Base-by-base conservation (phyloP, 208 protist genomes). In the Crithidia brevicula region DNA sequence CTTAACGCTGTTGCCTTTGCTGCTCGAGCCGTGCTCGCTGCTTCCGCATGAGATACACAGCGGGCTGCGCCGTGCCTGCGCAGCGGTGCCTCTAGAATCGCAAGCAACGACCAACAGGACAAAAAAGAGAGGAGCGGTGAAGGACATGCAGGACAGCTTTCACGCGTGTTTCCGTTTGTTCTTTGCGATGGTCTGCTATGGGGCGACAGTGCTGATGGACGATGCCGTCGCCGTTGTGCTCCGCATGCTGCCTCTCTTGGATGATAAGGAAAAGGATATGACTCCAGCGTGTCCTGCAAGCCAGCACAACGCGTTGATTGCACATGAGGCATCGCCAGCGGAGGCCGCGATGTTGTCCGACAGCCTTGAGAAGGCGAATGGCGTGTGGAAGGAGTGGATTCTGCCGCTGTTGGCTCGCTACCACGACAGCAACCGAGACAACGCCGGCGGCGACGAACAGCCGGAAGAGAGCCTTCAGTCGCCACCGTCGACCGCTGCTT, bases 141-240 rank as follows among this genome's bases (percentile, higher is more conserved):
- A 43, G 30, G 43, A 65, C 57, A 25, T 8, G 2, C n/a, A 13
- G 1, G 58, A 51, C 13, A 22, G 9, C 31, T 61, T 61, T 27
- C 61, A 74, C 9, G 58, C 18, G 23, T 66, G 28, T 16, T 69
- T 67, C 51, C 74, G 74, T 5, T 36, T 79, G 15, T 67, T 79
- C 6, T 40, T 65, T 11, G 67, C 50, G 0, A 27, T 70, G 28
- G 42, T 58, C 20, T 74, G 63, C 49, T 61, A 62, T 58, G 51
- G 57, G 6, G 64, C 64, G 4, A 49, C 52, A 30, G 18, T 46
- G 52, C 34, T 74, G 51, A 42, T n/a, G 0, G 57, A 66, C 20
- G 33, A 43, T 2, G 67, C 23, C 1, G 56, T 66, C 23, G 56
- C 8, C 16, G 23, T 52, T 23, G 49, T 45, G 23, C 45, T 71